These are phyloP conservation scores for Epichloe festucae DNA, from an alignment of 2,329 filamentous ascomycete species.

Conservation along the genomic window DNA sequence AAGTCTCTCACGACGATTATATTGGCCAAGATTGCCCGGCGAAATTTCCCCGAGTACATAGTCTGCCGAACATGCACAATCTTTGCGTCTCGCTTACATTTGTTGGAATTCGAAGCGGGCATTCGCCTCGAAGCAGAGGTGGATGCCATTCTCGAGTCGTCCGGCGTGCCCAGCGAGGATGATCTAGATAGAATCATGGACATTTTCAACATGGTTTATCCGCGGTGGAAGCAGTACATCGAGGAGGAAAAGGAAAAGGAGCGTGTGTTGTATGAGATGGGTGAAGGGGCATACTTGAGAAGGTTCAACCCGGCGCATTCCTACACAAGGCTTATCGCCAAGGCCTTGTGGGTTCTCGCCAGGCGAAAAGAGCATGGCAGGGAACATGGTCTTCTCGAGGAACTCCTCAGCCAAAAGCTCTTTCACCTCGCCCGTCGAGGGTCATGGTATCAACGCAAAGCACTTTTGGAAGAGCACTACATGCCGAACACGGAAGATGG, in stretches of 20 bases:
- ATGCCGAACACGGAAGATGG: constrained; percentile 52
- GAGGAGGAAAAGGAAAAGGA: constrained; percentile 68
- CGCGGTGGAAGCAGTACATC: constrained; percentile 66
- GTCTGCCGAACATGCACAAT: constrained; percentile 85
- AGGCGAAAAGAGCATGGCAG: constrained; percentile 67
- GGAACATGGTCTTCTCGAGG: constrained; percentile 61
- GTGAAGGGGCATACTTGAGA: constrained; percentile 79
- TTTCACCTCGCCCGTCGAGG: constrained; percentile 80
- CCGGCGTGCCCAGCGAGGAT: constrained; percentile 52
- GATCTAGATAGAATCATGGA: constrained; percentile 55
- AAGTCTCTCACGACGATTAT: constrained; percentile 94
- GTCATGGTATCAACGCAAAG: constrained; percentile 92
- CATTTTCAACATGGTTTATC: constrained; percentile 62
- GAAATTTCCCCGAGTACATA: constrained; percentile 82
- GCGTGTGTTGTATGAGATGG: constrained; percentile 60
- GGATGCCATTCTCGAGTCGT: constrained; percentile 71
- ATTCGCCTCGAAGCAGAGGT: constrained; percentile 70
- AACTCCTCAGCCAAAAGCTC: constrained; percentile 66
- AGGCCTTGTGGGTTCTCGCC: constrained; percentile 65
- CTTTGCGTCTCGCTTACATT: constrained; percentile 58
- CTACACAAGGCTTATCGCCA: constrained; percentile 87
- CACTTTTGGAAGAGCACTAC: constrained; percentile 88
- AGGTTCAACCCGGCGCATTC: constrained; percentile 86
- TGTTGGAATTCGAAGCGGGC: constrained; percentile 83
- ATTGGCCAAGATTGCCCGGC: constrained; percentile 72